Evolutionary conservation across 768 basidiomycete species (phyloP), one percentile per base, ranked within the genome.

Genomic region (Xanthoconium stramineum): DNA sequence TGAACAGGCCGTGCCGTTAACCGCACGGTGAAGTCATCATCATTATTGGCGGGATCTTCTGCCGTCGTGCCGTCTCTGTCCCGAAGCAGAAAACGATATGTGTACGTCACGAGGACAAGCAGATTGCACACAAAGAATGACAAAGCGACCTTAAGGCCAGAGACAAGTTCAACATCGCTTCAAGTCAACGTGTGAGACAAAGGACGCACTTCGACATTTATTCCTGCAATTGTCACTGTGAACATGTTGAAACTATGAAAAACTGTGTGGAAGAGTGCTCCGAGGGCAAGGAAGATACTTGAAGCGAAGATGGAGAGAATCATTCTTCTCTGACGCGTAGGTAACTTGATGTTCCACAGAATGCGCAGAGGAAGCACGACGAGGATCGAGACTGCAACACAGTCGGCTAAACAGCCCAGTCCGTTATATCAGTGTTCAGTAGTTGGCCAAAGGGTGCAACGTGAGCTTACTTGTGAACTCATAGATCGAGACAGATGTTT

Each of bases 261-360:
- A 12, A 59, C 29, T 2, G 52, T 51, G 19, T 60, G 61, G 37
- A 63, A 61, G 11, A 67, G 51, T 8, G 63, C 50, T 20, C 40
- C 61, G 6, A 65, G 20, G 9, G 61, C 57, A 1, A 67, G 37
- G 19, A 61, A 13, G 30, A 63, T 33, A 24, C 66, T 58, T 12
- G 64, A 67, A 33, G 63, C 53, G 17, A 67, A 61, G 20, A 59
- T 48, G n/a, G 30, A 54, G 35, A 67, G 60, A 29, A 67, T 65
- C 66, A 65, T 67, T 38, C 66, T 54, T n/a, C 51, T 55, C 42
- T 67, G 61, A 24, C 59, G 43, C 40, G 5, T 52, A 2, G 66
- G 66, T 14, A 65, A 44, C 36, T 60, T 65, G 20, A 67, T 48
- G 45, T 44, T 58, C 63, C 66, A 65, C 3, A 67, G 55, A 55